Evolutionary conservation across 2,329 filamentous ascomycete species (phyloP).

Genomic region (Botrytis paeoniae): DNA sequence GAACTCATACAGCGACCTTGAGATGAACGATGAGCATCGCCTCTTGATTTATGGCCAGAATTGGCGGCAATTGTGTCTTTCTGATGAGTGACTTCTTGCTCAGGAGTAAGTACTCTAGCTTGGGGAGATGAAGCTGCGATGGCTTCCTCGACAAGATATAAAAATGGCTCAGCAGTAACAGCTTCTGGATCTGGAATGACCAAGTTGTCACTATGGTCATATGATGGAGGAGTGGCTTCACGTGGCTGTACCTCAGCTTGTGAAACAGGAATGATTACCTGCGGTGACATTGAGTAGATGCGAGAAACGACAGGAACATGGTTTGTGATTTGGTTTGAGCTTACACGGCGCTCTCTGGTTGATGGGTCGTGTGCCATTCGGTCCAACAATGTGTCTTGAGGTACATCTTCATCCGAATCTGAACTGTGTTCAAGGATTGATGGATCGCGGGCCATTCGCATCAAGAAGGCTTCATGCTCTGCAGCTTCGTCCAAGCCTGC

Average conservation of each 20-base stretch:
- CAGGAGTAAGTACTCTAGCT: neutral
- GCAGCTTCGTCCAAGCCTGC: neutral
- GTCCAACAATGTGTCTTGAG: neutral
- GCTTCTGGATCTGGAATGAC: neutral
- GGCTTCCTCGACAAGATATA: neutral
- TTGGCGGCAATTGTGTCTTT: neutral
- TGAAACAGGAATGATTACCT: neutral
- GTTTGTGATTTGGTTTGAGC: accelerated
- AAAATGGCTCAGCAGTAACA: neutral
- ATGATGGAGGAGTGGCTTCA: neutral
- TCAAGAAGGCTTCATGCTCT: neutral
- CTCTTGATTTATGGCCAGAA: neutral
- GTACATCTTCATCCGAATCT: neutral
- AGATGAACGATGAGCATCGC: no score
- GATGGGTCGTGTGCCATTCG: neutral
- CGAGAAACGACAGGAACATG: neutral
- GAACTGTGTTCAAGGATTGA: neutral
- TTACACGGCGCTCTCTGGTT: neutral
- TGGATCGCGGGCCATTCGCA: neutral
- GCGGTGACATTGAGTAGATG: neutral
- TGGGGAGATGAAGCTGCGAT: neutral
- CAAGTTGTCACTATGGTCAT: neutral
- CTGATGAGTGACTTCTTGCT: neutral
- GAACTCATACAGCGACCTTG: neutral
- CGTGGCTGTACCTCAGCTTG: neutral